Percentiles rank a stretch among this genome's conserved stretches.
These are phyloP conservation scores for Brassica juncea DNA, from an alignment of 345 rosid genomes.

Conservation along the genomic window DNA sequence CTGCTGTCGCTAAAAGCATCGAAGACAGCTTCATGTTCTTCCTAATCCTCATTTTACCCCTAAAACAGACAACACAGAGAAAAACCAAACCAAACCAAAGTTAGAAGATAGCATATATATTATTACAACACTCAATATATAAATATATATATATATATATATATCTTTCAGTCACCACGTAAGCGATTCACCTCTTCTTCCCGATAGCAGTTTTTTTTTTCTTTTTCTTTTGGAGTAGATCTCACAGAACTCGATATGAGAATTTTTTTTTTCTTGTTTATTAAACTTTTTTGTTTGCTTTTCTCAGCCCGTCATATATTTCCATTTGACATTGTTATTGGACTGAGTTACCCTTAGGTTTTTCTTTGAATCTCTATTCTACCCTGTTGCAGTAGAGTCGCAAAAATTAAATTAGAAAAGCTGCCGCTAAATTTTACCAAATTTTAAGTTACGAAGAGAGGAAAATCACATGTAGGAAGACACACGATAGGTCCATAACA, in stretches of 20 bases:
- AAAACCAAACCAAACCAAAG: slow-evolving; percentile 20
- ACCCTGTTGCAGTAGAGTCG: neutral
- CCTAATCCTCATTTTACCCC: slow-evolving; percentile 75
- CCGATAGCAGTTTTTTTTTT: slow-evolving; percentile 6
- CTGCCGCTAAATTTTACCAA: slow-evolving; percentile 50
- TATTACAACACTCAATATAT: slow-evolving; percentile 3
- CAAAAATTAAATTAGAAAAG: slow-evolving; percentile 32
- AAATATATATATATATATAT: neutral
- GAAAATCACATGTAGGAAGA: slow-evolving; percentile 5
- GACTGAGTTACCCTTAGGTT: slow-evolving; percentile 44
- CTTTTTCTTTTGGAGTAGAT: slow-evolving; percentile 47
- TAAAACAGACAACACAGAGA: neutral
- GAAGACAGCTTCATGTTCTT: slow-evolving; percentile 74
- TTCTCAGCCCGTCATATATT: slow-evolving; percentile 57
- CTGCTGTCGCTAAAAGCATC: slow-evolving; percentile 47
- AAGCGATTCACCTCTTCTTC: slow-evolving; percentile 26
- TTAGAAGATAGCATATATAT: neutral
- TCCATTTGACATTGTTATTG: slow-evolving; percentile 35
- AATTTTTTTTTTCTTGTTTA: slow-evolving; percentile 47
- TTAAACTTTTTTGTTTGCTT: slow-evolving; percentile 52
- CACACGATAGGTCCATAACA: slow-evolving; percentile 8
- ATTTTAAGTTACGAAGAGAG: neutral
- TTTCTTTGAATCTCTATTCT: slow-evolving; percentile 21
- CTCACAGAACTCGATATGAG: slow-evolving; percentile 71
- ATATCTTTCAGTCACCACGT: slow-evolving; percentile 19